Evolutionary conservation across 768 basidiomycete species (phyloP), one percentile per base, ranked within the genome.

Genomic region (Serendipita sp.): DNA sequence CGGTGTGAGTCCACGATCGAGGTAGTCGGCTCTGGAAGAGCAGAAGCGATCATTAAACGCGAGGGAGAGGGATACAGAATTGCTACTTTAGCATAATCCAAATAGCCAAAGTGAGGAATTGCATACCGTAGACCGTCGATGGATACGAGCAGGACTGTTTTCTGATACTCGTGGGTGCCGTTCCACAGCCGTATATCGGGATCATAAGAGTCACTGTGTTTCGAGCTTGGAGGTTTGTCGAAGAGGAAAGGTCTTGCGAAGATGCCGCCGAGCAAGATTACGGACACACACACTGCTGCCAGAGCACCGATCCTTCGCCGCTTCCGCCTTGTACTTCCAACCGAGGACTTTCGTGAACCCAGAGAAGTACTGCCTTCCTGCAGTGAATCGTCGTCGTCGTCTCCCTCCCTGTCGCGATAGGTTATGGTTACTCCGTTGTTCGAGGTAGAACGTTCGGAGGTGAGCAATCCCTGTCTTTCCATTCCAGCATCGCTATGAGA

Each of bases 1-100:
- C 0, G 92, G 91, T 0, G 92, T 93, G 46, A 93, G 72, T 0
- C 88, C 89, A 58, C 89, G 80, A 72, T 92, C 89, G 30, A 95
- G 78, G 70, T 94, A 94, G 72, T 89, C 89, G 41, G 92, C 89
- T 64, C 90, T 90, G 66, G 2, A 18, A 45, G 13, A 38, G 28
- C 11, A 7, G 16, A 62, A 60, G 32, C 37, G 45, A 15, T 38
- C 30, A 44, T 18, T 38, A 15, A 66, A 47, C 18, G 24, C 24
- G 47, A 64, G 71, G 11, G 66, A 67, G 18, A 64, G 51, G 46
- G 30, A 68, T 53, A 24, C 41, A 41, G 24, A 24, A 24, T 24
- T 24, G 24, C 24, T 13, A 41, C 18, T 28, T 30, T 51, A 51
- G 56, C 32, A 11, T 24, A 34, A 37, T 58, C 28, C 4, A 0